Percentiles rank a stretch among this genome's conserved stretches.
Conservation (phyloP, 352 stramenopile genomes). For the Thalassiosira exigua region DNA sequence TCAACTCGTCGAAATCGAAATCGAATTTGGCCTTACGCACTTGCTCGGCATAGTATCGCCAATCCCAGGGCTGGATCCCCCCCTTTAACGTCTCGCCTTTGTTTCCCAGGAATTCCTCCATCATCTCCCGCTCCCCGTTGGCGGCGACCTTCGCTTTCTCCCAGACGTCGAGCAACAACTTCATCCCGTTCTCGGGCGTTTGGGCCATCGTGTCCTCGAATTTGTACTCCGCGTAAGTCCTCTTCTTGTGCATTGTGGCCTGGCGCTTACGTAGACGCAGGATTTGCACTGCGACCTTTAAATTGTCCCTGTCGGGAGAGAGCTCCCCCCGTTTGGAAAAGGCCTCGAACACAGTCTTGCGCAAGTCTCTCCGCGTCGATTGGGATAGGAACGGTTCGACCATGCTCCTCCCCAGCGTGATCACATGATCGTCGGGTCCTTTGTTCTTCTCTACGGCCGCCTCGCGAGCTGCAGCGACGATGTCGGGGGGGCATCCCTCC, state of each 20-base stretch:
- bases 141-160: slow-evolving; percentile 67
- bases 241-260: slow-evolving; percentile 70
- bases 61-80: slow-evolving; percentile 77
- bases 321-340: slow-evolving; percentile 73
- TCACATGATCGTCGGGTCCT: slow-evolving; percentile 62
- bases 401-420: slow-evolving; percentile 71
- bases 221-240: slow-evolving; percentile 79
- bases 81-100: slow-evolving; percentile 52
- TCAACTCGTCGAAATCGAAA: slow-evolving; percentile 73
- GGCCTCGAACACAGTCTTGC: slow-evolving; percentile 63
- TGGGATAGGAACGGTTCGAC: slow-evolving; percentile 81
- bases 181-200: slow-evolving; percentile 75
- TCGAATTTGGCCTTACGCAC: slow-evolving; percentile 75
- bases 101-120: slow-evolving; percentile 69
- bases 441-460: slow-evolving; percentile 66
- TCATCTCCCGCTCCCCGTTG: slow-evolving; percentile 61
- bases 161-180: slow-evolving; percentile 78
- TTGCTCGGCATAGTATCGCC: slow-evolving; percentile 77
- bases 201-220: slow-evolving; percentile 79
- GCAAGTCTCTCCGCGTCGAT: slow-evolving; percentile 55
- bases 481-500: slow-evolving; percentile 67
- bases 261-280: slow-evolving; percentile 67
- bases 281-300: slow-evolving; percentile 73
- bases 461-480: slow-evolving; percentile 72
- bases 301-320: slow-evolving; percentile 64